phyloP scores from a whole-genome alignment of 2,329 filamentous ascomycete genomes.

The Colletotrichum salicis region DNA sequence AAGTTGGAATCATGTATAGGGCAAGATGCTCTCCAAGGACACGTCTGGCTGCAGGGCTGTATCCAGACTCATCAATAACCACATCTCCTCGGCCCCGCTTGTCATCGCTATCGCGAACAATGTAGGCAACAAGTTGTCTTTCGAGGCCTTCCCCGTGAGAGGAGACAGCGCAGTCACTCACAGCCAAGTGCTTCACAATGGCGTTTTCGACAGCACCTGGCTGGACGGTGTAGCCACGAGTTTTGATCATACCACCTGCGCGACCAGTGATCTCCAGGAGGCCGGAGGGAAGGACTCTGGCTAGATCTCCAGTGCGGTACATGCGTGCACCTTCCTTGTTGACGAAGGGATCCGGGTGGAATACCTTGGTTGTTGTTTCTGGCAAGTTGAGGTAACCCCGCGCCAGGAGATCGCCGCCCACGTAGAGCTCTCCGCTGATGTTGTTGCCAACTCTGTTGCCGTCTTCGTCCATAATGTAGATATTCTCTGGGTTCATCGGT shows the following conservation, averaged over 20 bases:
- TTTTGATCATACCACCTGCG: slow-evolving; percentile 83
- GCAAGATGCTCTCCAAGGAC: slow-evolving; percentile 74
- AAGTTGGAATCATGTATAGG: slow-evolving; percentile 83
- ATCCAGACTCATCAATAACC: slow-evolving; percentile 75
- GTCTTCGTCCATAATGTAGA: slow-evolving; percentile 78
- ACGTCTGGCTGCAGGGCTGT: slow-evolving; percentile 75
- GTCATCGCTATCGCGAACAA: slow-evolving; percentile 74
- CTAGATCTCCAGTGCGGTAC: slow-evolving; percentile 80
- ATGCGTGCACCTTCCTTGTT: slow-evolving; percentile 70
- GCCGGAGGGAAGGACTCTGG: slow-evolving; percentile 73
- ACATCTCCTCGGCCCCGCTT: slow-evolving; percentile 68
- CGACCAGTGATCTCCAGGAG: slow-evolving; percentile 80
- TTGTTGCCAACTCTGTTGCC: slow-evolving; percentile 72
- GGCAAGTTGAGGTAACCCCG: slow-evolving; percentile 83
- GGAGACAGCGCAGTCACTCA: slow-evolving; percentile 76
- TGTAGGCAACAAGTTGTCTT: slow-evolving; percentile 79
- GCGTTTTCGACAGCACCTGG: slow-evolving; percentile 80
- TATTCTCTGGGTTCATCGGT: slow-evolving; percentile 73
- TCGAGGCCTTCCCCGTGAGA: slow-evolving; percentile 82
- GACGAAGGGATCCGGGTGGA: slow-evolving; percentile 74
- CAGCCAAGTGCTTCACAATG: slow-evolving; percentile 75
- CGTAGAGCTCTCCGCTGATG: slow-evolving; percentile 76
- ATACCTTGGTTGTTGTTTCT: slow-evolving; percentile 79
- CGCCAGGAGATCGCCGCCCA: slow-evolving; percentile 79
- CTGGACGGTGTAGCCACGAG: slow-evolving; percentile 81